A percentile compares a stretch with the other conserved stretches of the same genome.
Conservation (phyloP, 139 green algal genomes). For the Astrephomene gubernaculifera region DNA sequence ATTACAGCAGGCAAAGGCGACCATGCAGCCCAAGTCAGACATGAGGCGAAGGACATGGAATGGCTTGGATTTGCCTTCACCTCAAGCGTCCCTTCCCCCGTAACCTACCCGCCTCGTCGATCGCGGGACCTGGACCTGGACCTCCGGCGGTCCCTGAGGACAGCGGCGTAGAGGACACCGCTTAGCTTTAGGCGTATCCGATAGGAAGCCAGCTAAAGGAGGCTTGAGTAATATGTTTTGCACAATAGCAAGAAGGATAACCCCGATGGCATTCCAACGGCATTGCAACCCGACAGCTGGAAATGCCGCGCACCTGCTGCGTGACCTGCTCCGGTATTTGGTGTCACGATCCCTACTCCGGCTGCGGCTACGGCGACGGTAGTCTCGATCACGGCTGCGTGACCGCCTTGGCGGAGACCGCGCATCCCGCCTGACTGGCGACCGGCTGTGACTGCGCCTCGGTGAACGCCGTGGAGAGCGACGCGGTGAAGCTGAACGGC, state of each 20-base stretch:
- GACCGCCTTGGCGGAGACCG: neutral
- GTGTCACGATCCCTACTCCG: neutral
- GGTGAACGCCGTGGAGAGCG: constrained; percentile 10
- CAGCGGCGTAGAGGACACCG: no score
- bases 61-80: neutral
- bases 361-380: constrained; percentile 5
- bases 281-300: neutral
- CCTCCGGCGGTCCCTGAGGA: constrained; percentile 23
- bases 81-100: neutral
- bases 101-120: neutral
- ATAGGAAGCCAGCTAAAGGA: no score
- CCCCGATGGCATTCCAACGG: no score
- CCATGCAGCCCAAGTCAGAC: neutral
- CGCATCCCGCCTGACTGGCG: neutral
- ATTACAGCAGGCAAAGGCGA: neutral
- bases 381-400: neutral
- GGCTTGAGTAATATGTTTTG: no score
- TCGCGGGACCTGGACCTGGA: constrained; percentile 18
- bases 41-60: neutral
- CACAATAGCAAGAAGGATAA: no score
- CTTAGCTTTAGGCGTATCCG: no score
- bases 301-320: neutral
- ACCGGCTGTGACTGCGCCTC: neutral
- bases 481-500: neutral
- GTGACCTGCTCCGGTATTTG: neutral